phyloP scores from a whole-genome alignment of 306 rosid genomes.

The Luffa aegyptiaca region DNA sequence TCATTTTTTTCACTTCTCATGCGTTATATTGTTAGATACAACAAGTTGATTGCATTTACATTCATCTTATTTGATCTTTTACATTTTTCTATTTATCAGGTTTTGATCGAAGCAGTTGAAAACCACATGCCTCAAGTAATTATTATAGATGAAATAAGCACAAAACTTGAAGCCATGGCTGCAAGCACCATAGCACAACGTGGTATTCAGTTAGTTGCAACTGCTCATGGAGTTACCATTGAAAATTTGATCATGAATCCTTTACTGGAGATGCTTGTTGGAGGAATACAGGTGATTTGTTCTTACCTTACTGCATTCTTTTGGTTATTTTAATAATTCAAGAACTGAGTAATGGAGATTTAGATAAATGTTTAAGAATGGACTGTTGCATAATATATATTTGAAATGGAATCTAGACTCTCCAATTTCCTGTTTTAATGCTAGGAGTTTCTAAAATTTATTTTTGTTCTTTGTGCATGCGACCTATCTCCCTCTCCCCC shows the following conservation, averaged over 20 bases:
- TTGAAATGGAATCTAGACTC: background rate
- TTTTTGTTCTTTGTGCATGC: background rate
- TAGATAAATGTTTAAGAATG: background rate
- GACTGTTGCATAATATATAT: background rate
- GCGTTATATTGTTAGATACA: background rate
- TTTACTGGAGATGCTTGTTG: constrained; percentile 90
- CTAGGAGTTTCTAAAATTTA: background rate
- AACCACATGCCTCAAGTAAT: constrained; percentile 99
- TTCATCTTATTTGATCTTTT: constrained; percentile 8
- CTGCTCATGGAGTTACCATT: constrained; percentile 96
- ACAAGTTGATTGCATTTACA: constrained; percentile 1
- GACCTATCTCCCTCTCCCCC: background rate
- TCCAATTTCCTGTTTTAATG: background rate
- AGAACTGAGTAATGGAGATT: background rate
- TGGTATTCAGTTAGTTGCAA: constrained; percentile 95
- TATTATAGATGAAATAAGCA: constrained; percentile 92
- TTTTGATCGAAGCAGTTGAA: constrained; percentile 96
- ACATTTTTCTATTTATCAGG: constrained; percentile 33
- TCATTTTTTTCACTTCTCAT: background rate
- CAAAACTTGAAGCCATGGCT: constrained; percentile 98
- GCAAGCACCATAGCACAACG: constrained; percentile 97
- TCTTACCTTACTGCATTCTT: constrained; percentile 5
- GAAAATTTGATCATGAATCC: constrained; percentile 91
- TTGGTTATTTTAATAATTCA: background rate
- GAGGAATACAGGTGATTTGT: constrained; percentile 80